A percentile compares a stretch with the other conserved stretches of the same genome.
These are phyloP conservation scores for Endocalyx cinctus DNA, from an alignment of 2,329 filamentous ascomycete genomes.

Conservation along the genomic window DNA sequence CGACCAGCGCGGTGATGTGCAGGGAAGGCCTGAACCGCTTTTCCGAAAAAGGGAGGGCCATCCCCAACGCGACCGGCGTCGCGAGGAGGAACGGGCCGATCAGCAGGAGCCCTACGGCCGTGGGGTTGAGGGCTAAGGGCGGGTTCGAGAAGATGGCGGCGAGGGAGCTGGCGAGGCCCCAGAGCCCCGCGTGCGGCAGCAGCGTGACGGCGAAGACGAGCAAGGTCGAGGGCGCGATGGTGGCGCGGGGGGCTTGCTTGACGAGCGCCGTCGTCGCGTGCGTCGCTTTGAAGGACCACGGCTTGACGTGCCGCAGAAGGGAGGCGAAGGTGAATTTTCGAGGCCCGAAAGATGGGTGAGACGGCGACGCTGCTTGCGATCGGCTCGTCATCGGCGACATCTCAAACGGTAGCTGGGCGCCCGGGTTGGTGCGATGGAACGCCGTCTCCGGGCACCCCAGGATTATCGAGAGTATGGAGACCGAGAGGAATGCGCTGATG, in stretches of 20 bases:
- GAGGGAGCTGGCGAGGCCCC: conserved; percentile 41
- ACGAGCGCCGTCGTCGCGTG: conserved; percentile 21
- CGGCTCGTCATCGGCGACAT: no score
- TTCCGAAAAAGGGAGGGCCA: conserved; percentile 28
- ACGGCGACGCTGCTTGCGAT: conserved; percentile 17
- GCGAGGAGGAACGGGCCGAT: conserved; percentile 39
- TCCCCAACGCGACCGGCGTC: conserved; percentile 25
- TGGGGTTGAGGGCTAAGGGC: conserved; percentile 37
- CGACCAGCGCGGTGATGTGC: conserved; percentile 30
- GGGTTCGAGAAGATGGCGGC: conserved; percentile 42
- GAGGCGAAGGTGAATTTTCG: conserved; percentile 32
- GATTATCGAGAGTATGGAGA: conserved; percentile 42
- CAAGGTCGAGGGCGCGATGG: conserved; percentile 44
- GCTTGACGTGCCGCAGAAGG: conserved; percentile 32
- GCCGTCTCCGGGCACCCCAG: conserved; percentile 49
- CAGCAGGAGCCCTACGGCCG: conserved; percentile 40
- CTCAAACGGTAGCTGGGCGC: no score
- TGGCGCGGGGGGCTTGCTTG: conserved; percentile 43
- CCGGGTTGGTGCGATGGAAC: conserved; percentile 36
- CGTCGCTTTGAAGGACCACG: conserved; percentile 30
- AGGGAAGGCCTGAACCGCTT: conserved; percentile 27
- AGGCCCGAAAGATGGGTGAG: conserved; percentile 21
- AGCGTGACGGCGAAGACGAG: conserved; percentile 41
- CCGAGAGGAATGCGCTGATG: conserved; percentile 42
- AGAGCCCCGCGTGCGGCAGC: conserved; percentile 42